Evolutionary conservation across 768 basidiomycete species (phyloP).

Genomic region (Amanita subjunquillea): DNA sequence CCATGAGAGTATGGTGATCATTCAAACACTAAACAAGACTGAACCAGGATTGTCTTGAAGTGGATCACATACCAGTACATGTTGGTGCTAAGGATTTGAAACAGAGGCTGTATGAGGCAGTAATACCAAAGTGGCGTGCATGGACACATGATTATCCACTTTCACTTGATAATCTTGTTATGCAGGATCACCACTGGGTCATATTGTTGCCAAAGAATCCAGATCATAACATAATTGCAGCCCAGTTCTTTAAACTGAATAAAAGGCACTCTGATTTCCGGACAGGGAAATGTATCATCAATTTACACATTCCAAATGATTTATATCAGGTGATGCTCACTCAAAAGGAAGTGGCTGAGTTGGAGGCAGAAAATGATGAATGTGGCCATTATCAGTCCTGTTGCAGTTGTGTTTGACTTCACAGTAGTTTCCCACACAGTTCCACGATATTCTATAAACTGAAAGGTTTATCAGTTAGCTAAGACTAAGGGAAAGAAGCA

Average conservation of each 20-base stretch:
- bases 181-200: not conserved
- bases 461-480: not conserved
- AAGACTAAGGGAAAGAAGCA: not conserved
- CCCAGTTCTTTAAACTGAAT: conserved; percentile 4
- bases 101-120: conserved; percentile 6
- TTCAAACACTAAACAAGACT: not conserved
- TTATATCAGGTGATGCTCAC: not conserved
- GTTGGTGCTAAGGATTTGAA: conserved; percentile 14
- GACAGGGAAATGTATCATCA: not conserved
- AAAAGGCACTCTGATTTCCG: conserved; percentile 3
- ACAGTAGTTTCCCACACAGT: not conserved
- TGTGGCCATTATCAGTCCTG: too few relatives aligned
- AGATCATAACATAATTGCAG: conserved; percentile 10
- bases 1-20: too few relatives aligned
- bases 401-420: not conserved
- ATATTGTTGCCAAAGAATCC: not conserved
- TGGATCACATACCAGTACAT: conserved; percentile 14
- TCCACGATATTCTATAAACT: not conserved
- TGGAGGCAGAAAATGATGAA: not conserved
- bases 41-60: conserved; percentile 12
- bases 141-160: conserved; percentile 9
- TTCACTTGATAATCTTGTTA: not conserved
- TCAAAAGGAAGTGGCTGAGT: not conserved
- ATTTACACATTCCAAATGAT: conserved; percentile 6
- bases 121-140: conserved; percentile 9